Percentiles rank a stretch among this genome's conserved stretches.
Evolutionary conservation across 1,284 basidiomycete species (phyloP).

Genomic region (Fistulinella staudtii): DNA sequence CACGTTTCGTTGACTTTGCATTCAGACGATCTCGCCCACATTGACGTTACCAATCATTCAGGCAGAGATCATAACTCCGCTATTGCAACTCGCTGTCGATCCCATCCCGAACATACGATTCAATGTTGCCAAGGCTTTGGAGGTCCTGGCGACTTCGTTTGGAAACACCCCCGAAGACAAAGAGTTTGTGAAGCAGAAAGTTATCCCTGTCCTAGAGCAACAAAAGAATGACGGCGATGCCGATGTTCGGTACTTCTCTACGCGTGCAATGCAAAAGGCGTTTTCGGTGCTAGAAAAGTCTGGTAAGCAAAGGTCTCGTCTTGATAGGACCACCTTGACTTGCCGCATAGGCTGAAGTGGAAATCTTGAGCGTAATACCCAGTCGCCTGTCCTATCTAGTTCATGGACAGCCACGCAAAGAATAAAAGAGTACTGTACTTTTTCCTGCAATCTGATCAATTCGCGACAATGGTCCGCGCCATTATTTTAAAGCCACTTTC

Average conservation of each 20-base stretch:
- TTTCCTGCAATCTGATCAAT: conserved; percentile 23
- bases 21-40: conserved; percentile 91
- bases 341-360: conserved; percentile 19
- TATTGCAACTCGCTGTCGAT: conserved; percentile 83
- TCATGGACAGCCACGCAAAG: conserved; percentile 18
- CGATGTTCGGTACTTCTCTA: conserved; percentile 89
- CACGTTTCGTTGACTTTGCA: conserved; percentile 10
- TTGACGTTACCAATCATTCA: conserved; percentile 84
- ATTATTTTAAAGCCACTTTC: conserved; percentile 2
- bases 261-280: conserved; percentile 65
- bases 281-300: conserved; percentile 27
- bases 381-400: conserved; percentile 19
- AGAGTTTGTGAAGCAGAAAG: conserved; percentile 68
- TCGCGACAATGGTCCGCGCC: conserved; percentile 3
- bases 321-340: conserved; percentile 1
- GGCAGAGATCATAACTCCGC: conserved; percentile 82
- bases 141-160: conserved; percentile 78
- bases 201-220: conserved; percentile 82
- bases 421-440: conserved; percentile 36
- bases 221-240: conserved; percentile 91
- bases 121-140: conserved; percentile 95
- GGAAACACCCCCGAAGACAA: conserved; percentile 67
- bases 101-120: conserved; percentile 99
- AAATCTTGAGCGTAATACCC: conserved; percentile 30
- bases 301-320: conserved; percentile 17